phyloP scores from a whole-genome alignment of 2,329 filamentous ascomycete genomes.

The Penicillium sp. region DNA sequence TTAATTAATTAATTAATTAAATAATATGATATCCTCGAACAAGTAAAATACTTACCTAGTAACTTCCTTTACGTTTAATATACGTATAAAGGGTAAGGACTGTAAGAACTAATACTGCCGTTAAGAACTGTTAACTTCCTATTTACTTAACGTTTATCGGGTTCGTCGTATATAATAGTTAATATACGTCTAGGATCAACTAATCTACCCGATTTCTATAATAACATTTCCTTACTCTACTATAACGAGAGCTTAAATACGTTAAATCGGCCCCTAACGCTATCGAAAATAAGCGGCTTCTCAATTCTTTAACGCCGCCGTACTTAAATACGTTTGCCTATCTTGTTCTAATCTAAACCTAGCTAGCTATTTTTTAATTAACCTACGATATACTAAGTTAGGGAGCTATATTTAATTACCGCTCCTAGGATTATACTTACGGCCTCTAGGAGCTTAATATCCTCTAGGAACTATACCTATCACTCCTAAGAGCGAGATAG shows the following conservation, averaged over 20 bases:
- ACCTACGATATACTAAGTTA: background rate
- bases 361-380: background rate
- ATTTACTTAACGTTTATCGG: background rate
- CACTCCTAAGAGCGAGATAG: constrained; percentile 1
- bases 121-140: background rate
- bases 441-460: background rate
- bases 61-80: too few species aligned
- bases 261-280: background rate
- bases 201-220: background rate
- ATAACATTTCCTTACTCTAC: background rate
- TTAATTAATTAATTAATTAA: too few species aligned
- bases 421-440: background rate
- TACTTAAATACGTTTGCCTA: background rate
- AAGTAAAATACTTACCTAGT: too few species aligned
- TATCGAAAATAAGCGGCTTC: background rate
- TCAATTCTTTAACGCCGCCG: constrained; percentile 1
- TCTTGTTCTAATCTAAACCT: background rate
- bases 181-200: background rate
- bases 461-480: background rate
- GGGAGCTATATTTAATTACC: background rate
- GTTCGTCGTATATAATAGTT: background rate
- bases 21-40: too few species aligned
- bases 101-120: background rate
- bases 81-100: too few species aligned
- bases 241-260: background rate